phyloP scores from a whole-genome alignment of 352 stramenopile genomes.

The Phytophthora rubi region DNA sequence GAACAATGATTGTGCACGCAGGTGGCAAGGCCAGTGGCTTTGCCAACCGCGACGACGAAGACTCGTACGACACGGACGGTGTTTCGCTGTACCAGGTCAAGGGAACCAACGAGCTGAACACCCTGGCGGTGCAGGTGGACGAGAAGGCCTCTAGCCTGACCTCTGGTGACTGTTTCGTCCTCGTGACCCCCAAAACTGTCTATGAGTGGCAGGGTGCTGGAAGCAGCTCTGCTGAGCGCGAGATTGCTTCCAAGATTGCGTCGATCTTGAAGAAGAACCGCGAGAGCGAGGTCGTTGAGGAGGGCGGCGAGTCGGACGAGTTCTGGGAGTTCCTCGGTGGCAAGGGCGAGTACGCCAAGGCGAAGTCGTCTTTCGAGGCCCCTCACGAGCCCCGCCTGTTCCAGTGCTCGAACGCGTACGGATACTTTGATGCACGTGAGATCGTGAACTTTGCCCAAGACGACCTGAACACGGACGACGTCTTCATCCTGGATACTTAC shows the following conservation, averaged over 20 bases:
- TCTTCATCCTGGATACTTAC: slow-evolving; percentile 93
- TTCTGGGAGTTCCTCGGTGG: slow-evolving; percentile 89
- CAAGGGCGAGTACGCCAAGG: slow-evolving; percentile 75
- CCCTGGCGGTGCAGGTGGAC: slow-evolving; percentile 83
- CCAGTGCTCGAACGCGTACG: slow-evolving; percentile 90
- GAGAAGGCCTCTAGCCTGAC: slow-evolving; percentile 85
- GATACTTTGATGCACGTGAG: slow-evolving; percentile 87
- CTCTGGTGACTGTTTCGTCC: slow-evolving; percentile 87
- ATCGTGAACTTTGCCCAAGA: slow-evolving; percentile 91
- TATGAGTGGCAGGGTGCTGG: slow-evolving; percentile 83
- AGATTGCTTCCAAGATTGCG: slow-evolving; percentile 67
- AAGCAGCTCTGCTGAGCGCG: slow-evolving; percentile 69
- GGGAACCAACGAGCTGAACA: slow-evolving; percentile 88
- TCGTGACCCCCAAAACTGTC: slow-evolving; percentile 74
- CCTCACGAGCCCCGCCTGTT: slow-evolving; percentile 88
- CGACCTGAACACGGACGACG: slow-evolving; percentile 91
- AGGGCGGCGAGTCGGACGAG: slow-evolving; percentile 73
- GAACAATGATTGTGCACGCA: slow-evolving; percentile 89
- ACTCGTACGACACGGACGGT: slow-evolving; percentile 90
- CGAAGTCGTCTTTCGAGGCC: slow-evolving; percentile 68
- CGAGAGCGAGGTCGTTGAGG: slow-evolving; percentile 50
- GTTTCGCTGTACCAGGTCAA: slow-evolving; percentile 92
- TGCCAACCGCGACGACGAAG: slow-evolving; percentile 73
- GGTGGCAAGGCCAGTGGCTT: slow-evolving; percentile 92
- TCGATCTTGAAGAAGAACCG: slow-evolving; percentile 65